These are phyloP conservation scores for Tylopilus rubrobrunneus DNA, from an alignment of 768 basidiomycete genomes.

Conservation along the genomic window DNA sequence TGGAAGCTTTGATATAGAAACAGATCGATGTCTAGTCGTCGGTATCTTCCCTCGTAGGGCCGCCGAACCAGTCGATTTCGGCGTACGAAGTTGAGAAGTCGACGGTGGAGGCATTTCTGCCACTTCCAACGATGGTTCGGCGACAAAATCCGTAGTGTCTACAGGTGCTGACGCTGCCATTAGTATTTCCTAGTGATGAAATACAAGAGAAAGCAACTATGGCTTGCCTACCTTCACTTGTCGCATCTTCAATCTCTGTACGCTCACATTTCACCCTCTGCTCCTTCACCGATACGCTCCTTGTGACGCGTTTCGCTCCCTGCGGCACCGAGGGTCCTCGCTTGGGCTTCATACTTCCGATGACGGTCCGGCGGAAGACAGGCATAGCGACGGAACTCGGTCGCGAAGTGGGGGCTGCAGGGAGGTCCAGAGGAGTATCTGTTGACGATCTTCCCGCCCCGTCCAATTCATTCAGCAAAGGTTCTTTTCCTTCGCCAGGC, in stretches of 20 bases:
- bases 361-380: not conserved
- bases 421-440: not conserved
- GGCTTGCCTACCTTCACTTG: constrained; percentile 1
- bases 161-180: constrained; percentile 1
- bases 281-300: constrained; percentile 28
- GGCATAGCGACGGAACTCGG: not conserved
- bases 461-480: not conserved
- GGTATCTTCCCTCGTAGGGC: constrained; percentile 7
- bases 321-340: constrained; percentile 9
- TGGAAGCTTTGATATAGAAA: constrained; percentile 12
- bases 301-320: constrained; percentile 22
- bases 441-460: not conserved
- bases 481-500: not conserved
- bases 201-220: not conserved
- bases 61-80: constrained; percentile 1
- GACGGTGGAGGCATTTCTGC: constrained; percentile 1
- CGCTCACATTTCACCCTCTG: constrained; percentile 4
- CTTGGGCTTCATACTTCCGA: constrained; percentile 17
- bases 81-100: constrained; percentile 7
- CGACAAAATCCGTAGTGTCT: not conserved
- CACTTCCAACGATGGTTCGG: not conserved
- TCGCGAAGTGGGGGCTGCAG: not conserved
- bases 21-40: not conserved
- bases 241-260: not conserved
- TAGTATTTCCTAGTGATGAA: not conserved